phyloP scores from a whole-genome alignment of 352 stramenopile genomes.

The Globisporangium paddicum region DNA sequence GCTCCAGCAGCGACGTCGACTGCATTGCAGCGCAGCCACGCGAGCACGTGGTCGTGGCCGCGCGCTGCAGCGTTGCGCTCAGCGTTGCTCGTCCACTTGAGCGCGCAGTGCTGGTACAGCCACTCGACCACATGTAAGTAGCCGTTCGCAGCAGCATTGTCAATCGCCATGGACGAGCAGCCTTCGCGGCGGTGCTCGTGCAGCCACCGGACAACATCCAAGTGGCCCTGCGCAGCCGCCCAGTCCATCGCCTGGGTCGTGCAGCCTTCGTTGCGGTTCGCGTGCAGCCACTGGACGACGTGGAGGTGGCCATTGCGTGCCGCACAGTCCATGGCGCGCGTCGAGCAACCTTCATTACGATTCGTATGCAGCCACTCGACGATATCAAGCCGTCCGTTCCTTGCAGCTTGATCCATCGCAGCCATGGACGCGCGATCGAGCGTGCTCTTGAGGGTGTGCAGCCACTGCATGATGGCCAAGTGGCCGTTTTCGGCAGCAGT shows the following conservation, averaged over 20 bases:
- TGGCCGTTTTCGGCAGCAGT: constrained; percentile 6
- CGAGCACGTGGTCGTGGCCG: constrained; percentile 2
- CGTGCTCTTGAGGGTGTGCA: not conserved
- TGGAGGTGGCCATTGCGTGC: constrained; percentile 7
- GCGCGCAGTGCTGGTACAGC: not conserved
- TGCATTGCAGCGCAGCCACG: constrained; percentile 4
- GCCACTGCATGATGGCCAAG: constrained; percentile 6
- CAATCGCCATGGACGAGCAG: constrained; percentile 15
- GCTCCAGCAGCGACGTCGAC: not conserved
- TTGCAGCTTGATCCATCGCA: constrained; percentile 8
- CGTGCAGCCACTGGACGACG: constrained; percentile 49
- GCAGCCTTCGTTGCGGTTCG: constrained; percentile 46
- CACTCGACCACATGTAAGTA: constrained; percentile 5
- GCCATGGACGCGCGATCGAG: not conserved
- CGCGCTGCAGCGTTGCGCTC: not conserved
- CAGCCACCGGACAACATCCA: no score
- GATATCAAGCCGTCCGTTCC: constrained; percentile 3
- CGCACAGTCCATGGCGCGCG: constrained; percentile 10
- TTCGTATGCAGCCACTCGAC: constrained; percentile 11
- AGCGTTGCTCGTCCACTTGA: constrained; percentile 5
- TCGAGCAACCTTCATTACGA: constrained; percentile 6
- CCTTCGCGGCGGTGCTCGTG: constrained; percentile 45
- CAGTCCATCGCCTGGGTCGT: constrained; percentile 63
- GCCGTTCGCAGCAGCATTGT: constrained; percentile 1
- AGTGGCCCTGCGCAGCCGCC: no score